Evolutionary conservation across 495 filamentous ascomycete species (phyloP), one percentile per base, ranked within the genome.

Genomic region (Chaetomidium leptoderma): DNA sequence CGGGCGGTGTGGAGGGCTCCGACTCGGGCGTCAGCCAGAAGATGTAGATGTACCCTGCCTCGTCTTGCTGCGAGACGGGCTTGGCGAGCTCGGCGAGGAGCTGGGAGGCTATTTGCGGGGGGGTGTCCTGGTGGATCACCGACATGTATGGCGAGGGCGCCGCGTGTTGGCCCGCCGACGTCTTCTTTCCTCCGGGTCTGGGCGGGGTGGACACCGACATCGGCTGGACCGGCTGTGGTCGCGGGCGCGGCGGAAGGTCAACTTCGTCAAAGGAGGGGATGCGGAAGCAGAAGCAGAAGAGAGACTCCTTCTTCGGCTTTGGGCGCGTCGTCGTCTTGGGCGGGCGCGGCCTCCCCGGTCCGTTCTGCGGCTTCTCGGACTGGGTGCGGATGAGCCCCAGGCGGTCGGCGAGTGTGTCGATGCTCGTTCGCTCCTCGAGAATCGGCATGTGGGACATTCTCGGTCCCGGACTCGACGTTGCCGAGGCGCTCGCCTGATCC

Each of bases 1-100:
- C 71, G 0, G 84, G 78, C 14, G 83, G 79, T 2, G 78, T 74
- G 7, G 73, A 60, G 4, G 72, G 71, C 46, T 73, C 68, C n/a
- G 70, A 78, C 53, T 80, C 81, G 37, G 81, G 81, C 5, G 81
- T 86, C 5, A 96, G 76, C 91, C 91, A 96, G 80, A 97, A 98
- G 64, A 98, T 93, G 78, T 98, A 98, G 62, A 97, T 97, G 68
- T 91, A 98, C 36, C 93, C 93, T 43, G 89, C 79, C 45, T 95
- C 89, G 64, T 97, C 93, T 39, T 77, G 72, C 6, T 72, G 72
- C 4, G 89, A 89, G 58, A 95, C 80, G 11, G 92, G 90, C 65
- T 95, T 96, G 14, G 84, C 83, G 4, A 97, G 76, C 68, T 96
- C 92, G 30, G 81, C 75, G 39, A 89, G 78, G 27, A 92, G 78